Evolutionary conservation across 352 stramenopile genomes (phyloP).

Genomic region (Globisporangium ultimum): DNA sequence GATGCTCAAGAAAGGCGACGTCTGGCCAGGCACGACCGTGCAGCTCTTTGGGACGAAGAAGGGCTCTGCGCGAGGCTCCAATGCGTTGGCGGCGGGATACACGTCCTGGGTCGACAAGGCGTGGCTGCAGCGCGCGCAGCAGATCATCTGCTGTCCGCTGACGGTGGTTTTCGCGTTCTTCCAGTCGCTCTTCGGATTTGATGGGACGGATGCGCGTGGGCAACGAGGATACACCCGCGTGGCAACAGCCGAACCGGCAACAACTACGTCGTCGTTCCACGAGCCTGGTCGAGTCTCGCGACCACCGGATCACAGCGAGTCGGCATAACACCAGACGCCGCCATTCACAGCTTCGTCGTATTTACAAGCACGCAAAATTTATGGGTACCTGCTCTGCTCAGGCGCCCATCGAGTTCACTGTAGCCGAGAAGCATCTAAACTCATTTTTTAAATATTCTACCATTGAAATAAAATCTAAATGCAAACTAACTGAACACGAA

Average conservation of each 20-base stretch:
- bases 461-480: background rate
- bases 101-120: constrained; percentile 25
- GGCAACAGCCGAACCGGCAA: constrained; percentile 14
- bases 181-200: constrained; percentile 51
- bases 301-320: constrained; percentile 36
- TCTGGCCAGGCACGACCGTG: constrained; percentile 77
- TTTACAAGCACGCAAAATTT: no score
- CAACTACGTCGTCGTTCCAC: constrained; percentile 32
- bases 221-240: constrained; percentile 49
- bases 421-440: no score
- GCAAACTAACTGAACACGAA: background rate
- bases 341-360: no score
- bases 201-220: constrained; percentile 18
- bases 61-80: constrained; percentile 2
- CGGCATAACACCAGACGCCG: background rate
- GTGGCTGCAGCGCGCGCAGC: constrained; percentile 38
- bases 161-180: constrained; percentile 69
- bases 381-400: no score
- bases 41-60: constrained; percentile 80
- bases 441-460: background rate
- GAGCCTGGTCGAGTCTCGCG: constrained; percentile 50
- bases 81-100: constrained; percentile 7
- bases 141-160: constrained; percentile 68
- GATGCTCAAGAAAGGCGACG: constrained; percentile 76
- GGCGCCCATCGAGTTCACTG: no score